Conservation (phyloP, 208 protist species). For the Vickermania spadyakhi region DNA sequence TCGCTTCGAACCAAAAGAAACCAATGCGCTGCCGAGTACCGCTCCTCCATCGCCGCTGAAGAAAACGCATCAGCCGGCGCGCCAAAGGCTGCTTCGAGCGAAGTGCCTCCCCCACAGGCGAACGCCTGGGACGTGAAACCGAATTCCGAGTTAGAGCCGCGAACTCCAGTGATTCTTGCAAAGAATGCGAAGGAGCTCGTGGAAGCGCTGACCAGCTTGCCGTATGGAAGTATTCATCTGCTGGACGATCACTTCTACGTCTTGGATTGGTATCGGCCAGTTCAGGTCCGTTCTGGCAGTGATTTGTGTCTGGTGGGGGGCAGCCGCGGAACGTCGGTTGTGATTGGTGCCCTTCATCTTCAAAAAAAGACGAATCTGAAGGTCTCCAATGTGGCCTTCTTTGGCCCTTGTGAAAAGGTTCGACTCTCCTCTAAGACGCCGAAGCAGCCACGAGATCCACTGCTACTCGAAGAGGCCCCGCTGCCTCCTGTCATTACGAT, state of each 20-base stretch:
- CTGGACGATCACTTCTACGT: slow-evolving; percentile 29
- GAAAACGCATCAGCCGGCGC: too few species aligned
- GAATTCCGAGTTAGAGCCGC: too few species aligned
- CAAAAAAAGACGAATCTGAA: slow-evolving; percentile 25
- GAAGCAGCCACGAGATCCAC: not conserved
- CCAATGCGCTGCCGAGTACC: too few species aligned
- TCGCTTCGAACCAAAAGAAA: too few species aligned
- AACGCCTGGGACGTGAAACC: too few species aligned
- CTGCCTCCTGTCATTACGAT: not conserved
- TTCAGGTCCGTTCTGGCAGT: slow-evolving; percentile 26
- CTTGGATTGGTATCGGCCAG: slow-evolving; percentile 13
- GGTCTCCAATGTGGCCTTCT: slow-evolving; percentile 32
- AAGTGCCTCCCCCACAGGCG: too few species aligned
- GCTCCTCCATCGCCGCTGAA: too few species aligned
- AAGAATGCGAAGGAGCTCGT: too few species aligned
- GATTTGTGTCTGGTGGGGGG: slow-evolving; percentile 48
- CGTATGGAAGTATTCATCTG: slow-evolving; percentile 37
- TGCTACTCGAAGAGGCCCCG: not conserved
- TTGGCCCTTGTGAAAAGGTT: slow-evolving; percentile 9
- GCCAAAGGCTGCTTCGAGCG: too few species aligned
- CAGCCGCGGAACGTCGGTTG: slow-evolving; percentile 23
- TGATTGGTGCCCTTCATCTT: slow-evolving; percentile 32
- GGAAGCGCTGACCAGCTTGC: too few species aligned
- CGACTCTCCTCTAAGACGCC: not conserved
- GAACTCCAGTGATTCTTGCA: too few species aligned